phyloP scores from a whole-genome alignment of 768 basidiomycete genomes.

The Tylopilus sp. region DNA sequence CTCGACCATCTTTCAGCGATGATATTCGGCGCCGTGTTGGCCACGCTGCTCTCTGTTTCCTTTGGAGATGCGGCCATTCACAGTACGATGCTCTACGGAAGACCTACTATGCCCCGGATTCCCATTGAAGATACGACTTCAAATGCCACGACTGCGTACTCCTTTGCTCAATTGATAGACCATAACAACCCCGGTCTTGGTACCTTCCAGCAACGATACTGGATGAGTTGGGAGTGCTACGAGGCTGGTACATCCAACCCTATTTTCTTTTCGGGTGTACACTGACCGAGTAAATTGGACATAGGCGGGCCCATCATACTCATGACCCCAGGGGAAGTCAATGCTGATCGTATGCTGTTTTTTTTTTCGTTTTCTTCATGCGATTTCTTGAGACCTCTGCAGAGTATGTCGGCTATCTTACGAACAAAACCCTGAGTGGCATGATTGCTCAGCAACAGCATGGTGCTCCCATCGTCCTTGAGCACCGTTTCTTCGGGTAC shows the following conservation, averaged over 20 bases:
- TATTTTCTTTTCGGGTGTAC: neutral
- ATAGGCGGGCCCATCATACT: constrained; percentile 26
- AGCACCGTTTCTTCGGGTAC: no score
- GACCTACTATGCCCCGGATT: constrained; percentile 14
- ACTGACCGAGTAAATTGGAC: neutral
- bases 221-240: constrained; percentile 69
- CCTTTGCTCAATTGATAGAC: constrained; percentile 36
- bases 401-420: no score
- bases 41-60: constrained; percentile 8
- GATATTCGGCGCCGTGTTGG: constrained; percentile 8
- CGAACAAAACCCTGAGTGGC: no score
- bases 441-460: no score
- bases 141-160: constrained; percentile 29
- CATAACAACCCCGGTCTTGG: constrained; percentile 56
- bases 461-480: no score
- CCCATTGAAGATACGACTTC: constrained; percentile 9
- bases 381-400: no score
- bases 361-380: no score
- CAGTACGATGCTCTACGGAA: constrained; percentile 19
- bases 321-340: no score
- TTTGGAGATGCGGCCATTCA: constrained; percentile 19
- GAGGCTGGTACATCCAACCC: constrained; percentile 38
- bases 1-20: constrained; percentile 1
- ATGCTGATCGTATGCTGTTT: no score
- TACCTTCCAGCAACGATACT: constrained; percentile 76